A percentile compares a stretch with the other conserved stretches of the same genome.
These are phyloP conservation scores for Flaveria sonorensis DNA, from an alignment of 129 eudicot species.

Conservation along the genomic window DNA sequence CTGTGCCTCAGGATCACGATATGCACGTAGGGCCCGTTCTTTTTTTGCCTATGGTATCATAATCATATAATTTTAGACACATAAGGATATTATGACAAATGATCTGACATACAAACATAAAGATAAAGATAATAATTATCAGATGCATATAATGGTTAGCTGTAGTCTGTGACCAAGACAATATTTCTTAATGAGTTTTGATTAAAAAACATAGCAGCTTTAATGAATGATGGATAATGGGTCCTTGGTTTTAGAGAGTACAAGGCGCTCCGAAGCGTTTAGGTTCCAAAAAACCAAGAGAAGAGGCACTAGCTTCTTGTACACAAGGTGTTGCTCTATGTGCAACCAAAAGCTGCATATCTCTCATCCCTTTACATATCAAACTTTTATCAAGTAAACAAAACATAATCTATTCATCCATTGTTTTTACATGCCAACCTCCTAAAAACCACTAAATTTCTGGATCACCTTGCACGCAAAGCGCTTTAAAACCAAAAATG, in stretches of 20 bases:
- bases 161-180: neutral
- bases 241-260: no score
- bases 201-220: neutral
- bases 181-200: neutral
- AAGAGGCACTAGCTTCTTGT: no score
- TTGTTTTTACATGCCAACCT: no score
- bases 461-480: neutral
- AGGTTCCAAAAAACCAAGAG: no score
- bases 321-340: no score
- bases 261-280: no score
- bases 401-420: no score
- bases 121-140: neutral
- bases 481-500: neutral
- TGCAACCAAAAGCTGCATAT: no score
- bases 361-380: no score
- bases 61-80: neutral
- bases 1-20: slow-evolving; percentile 47
- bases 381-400: no score
- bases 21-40: slow-evolving; percentile 34
- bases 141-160: neutral
- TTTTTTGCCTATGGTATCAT: slow-evolving; percentile 42
- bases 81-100: neutral
- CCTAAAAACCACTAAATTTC: no score
- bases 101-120: neutral
- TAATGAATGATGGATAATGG: no score